Percentiles rank a stretch among this genome's conserved stretches.
phyloP scores from a whole-genome alignment of 768 basidiomycete genomes.

The Paxillus ammoniavirescens region DNA sequence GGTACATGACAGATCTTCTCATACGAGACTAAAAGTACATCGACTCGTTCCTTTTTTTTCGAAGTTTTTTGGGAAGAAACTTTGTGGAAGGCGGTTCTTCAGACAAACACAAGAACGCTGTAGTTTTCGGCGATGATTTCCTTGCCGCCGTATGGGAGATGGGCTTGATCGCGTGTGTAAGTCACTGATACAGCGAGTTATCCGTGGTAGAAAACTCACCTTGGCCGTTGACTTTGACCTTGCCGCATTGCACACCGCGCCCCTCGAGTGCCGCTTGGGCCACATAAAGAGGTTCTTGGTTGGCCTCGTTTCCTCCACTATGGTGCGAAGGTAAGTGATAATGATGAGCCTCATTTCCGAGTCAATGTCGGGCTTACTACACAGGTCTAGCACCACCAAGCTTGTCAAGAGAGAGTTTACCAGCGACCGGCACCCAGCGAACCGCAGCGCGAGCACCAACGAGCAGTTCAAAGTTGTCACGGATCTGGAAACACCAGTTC shows the following conservation, averaged over 20 bases:
- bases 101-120: not conserved
- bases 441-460: slow-evolving; percentile 45
- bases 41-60: too few relatives aligned
- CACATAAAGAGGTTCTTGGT: not conserved
- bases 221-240: not conserved
- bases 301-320: not conserved
- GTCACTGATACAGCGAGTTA: not conserved
- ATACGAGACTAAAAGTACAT: too few relatives aligned
- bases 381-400: not conserved
- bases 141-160: not conserved
- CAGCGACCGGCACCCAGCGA: not conserved
- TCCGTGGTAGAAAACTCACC: not conserved
- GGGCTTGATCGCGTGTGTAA: not conserved
- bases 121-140: not conserved
- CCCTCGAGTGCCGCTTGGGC: not conserved
- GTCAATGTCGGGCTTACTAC: not conserved
- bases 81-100: too few relatives aligned
- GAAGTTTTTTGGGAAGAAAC: too few relatives aligned
- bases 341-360: not conserved
- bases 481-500: slow-evolving; percentile 1
- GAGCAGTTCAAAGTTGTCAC: slow-evolving; percentile 36
- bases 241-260: not conserved
- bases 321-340: not conserved
- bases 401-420: not conserved
- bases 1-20: too few relatives aligned